Evolutionary conservation across 2,329 filamentous ascomycete genomes (phyloP).

Genomic region (Oidium heveae): DNA sequence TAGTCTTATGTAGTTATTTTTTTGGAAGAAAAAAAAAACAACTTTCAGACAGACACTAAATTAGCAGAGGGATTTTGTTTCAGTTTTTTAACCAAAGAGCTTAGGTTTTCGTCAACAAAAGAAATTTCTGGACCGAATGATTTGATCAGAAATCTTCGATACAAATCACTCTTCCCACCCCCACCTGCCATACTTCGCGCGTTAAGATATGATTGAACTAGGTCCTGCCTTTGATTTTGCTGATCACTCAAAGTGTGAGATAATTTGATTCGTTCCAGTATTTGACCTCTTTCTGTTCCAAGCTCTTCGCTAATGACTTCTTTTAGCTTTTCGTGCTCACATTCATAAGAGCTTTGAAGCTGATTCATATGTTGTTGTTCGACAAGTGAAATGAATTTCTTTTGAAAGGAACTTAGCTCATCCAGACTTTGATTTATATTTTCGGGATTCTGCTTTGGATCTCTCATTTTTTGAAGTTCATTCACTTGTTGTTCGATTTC

Average conservation of each 20-base stretch:
- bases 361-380: conserved; percentile 23
- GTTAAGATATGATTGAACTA: conserved; percentile 40
- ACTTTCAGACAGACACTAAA: no score
- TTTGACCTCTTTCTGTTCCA: conserved; percentile 22
- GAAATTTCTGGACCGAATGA: no score
- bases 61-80: no score
- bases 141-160: no score
- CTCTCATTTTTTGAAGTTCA: conserved; percentile 15
- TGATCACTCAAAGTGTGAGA: conserved; percentile 32
- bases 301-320: conserved; percentile 20
- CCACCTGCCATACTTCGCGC: no score
- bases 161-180: no score
- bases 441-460: conserved; percentile 15
- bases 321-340: conserved; percentile 21
- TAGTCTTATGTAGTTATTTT: no score
- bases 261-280: conserved; percentile 31
- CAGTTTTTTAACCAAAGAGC: no score
- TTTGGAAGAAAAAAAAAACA: no score
- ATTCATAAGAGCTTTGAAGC: conserved; percentile 13
- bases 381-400: conserved; percentile 10
- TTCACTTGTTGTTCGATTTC: conserved; percentile 32
- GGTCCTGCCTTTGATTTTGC: conserved; percentile 22
- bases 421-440: conserved; percentile 7
- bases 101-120: no score
- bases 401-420: conserved; percentile 7